Evolutionary conservation across 2,329 filamentous ascomycete genomes (phyloP).

Genomic region (Ascochyta clinopodiicola): DNA sequence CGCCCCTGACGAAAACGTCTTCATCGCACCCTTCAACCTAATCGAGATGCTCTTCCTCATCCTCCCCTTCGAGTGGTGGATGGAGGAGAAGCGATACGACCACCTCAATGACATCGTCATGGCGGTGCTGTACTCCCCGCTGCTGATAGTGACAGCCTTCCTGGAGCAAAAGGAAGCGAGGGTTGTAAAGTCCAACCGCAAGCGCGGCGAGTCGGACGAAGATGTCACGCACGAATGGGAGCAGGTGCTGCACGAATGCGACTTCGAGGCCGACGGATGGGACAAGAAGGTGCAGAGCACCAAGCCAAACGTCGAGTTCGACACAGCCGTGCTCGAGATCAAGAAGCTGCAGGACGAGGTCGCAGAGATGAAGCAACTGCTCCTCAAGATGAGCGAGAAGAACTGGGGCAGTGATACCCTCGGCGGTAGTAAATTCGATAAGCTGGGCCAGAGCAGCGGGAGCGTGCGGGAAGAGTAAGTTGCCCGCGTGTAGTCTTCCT

Average conservation of each 20-base stretch:
- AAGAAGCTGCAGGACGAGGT: slow-evolving; percentile 54
- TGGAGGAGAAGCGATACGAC: slow-evolving; percentile 75
- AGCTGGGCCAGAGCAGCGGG: slow-evolving; percentile 30
- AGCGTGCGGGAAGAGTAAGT: slow-evolving; percentile 31
- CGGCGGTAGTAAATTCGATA: slow-evolving; percentile 34
- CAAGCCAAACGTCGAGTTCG: slow-evolving; percentile 81
- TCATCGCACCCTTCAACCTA: slow-evolving; percentile 93
- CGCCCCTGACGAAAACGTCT: slow-evolving; percentile 97
- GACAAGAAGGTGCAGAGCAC: slow-evolving; percentile 76
- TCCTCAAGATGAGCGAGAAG: slow-evolving; percentile 36
- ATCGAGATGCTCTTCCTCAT: slow-evolving; percentile 83
- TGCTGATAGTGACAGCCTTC: slow-evolving; percentile 79
- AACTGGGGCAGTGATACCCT: slow-evolving; percentile 43
- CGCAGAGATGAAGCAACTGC: slow-evolving; percentile 52
- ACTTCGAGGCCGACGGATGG: slow-evolving; percentile 88
- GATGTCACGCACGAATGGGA: slow-evolving; percentile 94
- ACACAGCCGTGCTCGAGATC: slow-evolving; percentile 74
- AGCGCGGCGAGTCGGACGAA: slow-evolving; percentile 85
- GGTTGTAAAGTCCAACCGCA: slow-evolving; percentile 74
- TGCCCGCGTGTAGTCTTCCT: background rate
- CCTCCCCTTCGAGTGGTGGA: slow-evolving; percentile 93
- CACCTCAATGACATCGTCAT: slow-evolving; percentile 88
- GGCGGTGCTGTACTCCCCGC: slow-evolving; percentile 81
- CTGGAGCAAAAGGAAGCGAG: slow-evolving; percentile 56
- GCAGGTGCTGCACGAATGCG: slow-evolving; percentile 72